Evolutionary conservation across 768 basidiomycete species (phyloP).

Genomic region (Tricholoma bakamatsutake): DNA sequence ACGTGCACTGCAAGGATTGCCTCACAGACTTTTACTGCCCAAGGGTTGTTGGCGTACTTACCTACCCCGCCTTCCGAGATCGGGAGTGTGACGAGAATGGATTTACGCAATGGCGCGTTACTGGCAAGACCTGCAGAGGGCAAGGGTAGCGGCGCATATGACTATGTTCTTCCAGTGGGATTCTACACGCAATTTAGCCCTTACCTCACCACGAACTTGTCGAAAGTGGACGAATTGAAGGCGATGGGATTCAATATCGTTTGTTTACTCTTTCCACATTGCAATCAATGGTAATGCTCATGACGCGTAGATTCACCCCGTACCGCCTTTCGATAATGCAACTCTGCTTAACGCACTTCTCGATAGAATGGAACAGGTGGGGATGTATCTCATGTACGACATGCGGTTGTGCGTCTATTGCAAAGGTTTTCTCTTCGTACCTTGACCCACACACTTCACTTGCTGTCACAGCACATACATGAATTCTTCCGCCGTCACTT

Average conservation of each 20-base stretch:
- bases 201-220: conserved; percentile 47
- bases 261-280: not conserved
- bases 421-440: not conserved
- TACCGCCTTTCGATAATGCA: conserved; percentile 59
- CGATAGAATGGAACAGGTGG: conserved; percentile 66
- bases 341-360: conserved; percentile 53
- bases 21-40: conserved; percentile 38
- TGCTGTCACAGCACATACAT: conserved; percentile 47
- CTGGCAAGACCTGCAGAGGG: conserved; percentile 47
- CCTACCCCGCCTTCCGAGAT: conserved; percentile 41
- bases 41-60: conserved; percentile 41
- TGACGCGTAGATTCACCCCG: conserved; percentile 52
- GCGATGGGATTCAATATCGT: conserved; percentile 42
- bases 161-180: conserved; percentile 64
- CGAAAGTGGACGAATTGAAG: conserved; percentile 50
- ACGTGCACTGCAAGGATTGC: conserved; percentile 33
- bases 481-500: conserved; percentile 54
- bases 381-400: conserved; percentile 75
- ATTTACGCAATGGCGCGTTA: conserved; percentile 51
- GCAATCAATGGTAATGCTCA: not conserved
- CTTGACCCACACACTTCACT: not conserved
- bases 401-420: conserved; percentile 50
- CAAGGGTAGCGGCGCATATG: conserved; percentile 36
- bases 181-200: conserved; percentile 62
- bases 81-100: conserved; percentile 59